Evolutionary conservation across 2,329 filamentous ascomycete species (phyloP), one percentile per base, ranked within the genome.

Genomic region (Hypoxylon sp.): DNA sequence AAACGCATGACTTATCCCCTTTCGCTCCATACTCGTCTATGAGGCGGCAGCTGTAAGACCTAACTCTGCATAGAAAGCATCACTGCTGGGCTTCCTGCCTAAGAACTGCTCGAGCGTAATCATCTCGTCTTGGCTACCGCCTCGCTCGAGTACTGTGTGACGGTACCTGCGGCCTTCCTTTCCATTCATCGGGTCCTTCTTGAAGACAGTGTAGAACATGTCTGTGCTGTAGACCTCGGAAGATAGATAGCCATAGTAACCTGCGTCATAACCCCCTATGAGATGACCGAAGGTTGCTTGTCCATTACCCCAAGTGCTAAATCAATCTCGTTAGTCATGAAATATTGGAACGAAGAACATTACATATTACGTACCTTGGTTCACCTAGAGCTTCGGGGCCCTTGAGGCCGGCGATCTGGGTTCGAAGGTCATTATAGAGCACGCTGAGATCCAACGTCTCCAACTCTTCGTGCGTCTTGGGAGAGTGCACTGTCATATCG

Each of bases 181-280:
- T 21, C 78, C 79, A 68, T 91, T 82, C 89, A 93, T 91, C 0
- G 90, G 90, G 68, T 92, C 78, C 61, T 82, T 77, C 75, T 87
- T 86, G 75, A 94, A 94, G 35, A 89, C 86, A 0, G 81, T 81
- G 72, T 90, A 85, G 77, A 93, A 95, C 89, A 95, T 93, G 71
- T 95, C 90, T 17, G 87, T 82, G 15, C 86, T 89, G 73, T 92
- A 94, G 12, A 94, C 90, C 69, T 90, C 82, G 1, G 87, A 90
- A 57, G 82, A 87, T 23, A 88, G 73, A 67, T 88, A 88, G 63
- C 84, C 84, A 70, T 94, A 94, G 74, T 93, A 93, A 31, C 89
- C 89, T 20, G 90, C 89, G 69, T 93, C 90, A 65, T 94, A 94
- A 2, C 90, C 90, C 43, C 89, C 89, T 53, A 93, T 89, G 57